Percentiles rank a stretch among this genome's conserved stretches.
Conservation (phyloP, 441 rosid species). For the Aquilaria agallochum region DNA sequence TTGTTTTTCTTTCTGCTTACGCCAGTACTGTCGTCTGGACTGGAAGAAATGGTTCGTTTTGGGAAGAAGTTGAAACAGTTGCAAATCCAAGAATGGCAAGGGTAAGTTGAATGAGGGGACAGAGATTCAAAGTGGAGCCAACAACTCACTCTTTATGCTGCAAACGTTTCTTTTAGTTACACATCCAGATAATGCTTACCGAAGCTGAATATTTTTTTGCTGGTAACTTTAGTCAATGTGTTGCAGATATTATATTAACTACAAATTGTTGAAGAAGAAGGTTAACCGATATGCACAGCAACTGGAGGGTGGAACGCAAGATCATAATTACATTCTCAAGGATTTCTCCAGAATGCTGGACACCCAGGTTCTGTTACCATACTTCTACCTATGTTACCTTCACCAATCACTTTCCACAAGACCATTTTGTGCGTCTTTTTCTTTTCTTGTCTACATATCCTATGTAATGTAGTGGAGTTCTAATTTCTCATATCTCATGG, state of each 20-base stretch:
- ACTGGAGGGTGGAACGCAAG: slow-evolving; percentile 27
- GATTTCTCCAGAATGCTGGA: slow-evolving; percentile 47
- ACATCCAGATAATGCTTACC: background rate
- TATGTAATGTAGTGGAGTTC: too few species aligned
- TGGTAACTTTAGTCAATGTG: background rate
- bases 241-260: slow-evolving; percentile 44
- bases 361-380: slow-evolving; percentile 34
- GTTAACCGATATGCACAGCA: slow-evolving; percentile 38
- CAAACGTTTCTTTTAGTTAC: background rate
- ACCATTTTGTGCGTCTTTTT: background rate
- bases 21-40: slow-evolving; percentile 3
- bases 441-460: too few species aligned
- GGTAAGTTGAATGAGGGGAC: slow-evolving; percentile 20
- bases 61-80: slow-evolving; percentile 36
- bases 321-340: slow-evolving; percentile 30
- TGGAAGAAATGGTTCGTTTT: slow-evolving; percentile 28
- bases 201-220: background rate
- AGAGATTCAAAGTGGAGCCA: too few species aligned
- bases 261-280: slow-evolving; percentile 44
- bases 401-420: background rate
- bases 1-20: background rate
- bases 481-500: too few species aligned
- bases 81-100: slow-evolving; percentile 45
- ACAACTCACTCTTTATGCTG: too few species aligned
- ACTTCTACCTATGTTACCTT: background rate